Percentiles rank a stretch among this genome's conserved stretches.
Conservation (phyloP, 106 monocot genomes). For the Allium cepa region DNA sequence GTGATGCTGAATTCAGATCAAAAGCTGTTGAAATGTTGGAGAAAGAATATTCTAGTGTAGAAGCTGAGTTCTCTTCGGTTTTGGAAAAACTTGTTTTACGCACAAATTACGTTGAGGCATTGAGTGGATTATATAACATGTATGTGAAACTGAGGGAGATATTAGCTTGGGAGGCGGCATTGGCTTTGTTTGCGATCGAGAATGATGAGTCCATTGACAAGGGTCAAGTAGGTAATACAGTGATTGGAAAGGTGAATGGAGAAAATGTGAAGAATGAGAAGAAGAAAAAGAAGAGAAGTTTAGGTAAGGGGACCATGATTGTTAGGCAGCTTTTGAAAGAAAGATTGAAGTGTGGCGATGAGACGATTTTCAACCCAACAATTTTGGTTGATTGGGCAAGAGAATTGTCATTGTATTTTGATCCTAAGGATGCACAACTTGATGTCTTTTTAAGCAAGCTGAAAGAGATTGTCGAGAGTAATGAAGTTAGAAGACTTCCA, state of each 20-base stretch:
- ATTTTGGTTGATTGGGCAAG: slow-evolving; percentile 30
- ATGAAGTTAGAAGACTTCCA: slow-evolving; percentile 91
- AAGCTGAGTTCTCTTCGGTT: slow-evolving; percentile 26
- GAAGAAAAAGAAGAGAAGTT: slow-evolving; percentile 81
- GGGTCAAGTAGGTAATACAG: slow-evolving; percentile 8
- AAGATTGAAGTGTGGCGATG: slow-evolving; percentile 8
- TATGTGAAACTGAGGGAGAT: slow-evolving; percentile 49
- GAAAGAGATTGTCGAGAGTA: slow-evolving; percentile 93
- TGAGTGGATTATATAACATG: slow-evolving; percentile 33
- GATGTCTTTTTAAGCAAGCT: slow-evolving; percentile 38
- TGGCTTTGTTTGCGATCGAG: slow-evolving; percentile 66
- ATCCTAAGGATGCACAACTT: slow-evolving; percentile 44
- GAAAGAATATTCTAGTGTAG: slow-evolving; percentile 22
- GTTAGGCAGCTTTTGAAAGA: slow-evolving; percentile 55
- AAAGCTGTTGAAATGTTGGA: slow-evolving; percentile 21
- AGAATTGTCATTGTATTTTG: slow-evolving; percentile 46
- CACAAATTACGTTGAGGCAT: slow-evolving; percentile 21
- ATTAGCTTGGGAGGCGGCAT: slow-evolving; percentile 80
- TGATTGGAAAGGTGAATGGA: slow-evolving; percentile 26
- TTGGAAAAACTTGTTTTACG: slow-evolving; percentile 13
- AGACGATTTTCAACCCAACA: slow-evolving; percentile 18
- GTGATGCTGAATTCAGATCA: slow-evolving; percentile 18
- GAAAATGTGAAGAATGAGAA: slow-evolving; percentile 53
- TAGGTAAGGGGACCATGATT: slow-evolving; percentile 60
- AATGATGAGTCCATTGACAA: slow-evolving; percentile 70